Conservation (phyloP, 495 filamentous ascomycete species). For the Hypoxylon subgilvum region DNA sequence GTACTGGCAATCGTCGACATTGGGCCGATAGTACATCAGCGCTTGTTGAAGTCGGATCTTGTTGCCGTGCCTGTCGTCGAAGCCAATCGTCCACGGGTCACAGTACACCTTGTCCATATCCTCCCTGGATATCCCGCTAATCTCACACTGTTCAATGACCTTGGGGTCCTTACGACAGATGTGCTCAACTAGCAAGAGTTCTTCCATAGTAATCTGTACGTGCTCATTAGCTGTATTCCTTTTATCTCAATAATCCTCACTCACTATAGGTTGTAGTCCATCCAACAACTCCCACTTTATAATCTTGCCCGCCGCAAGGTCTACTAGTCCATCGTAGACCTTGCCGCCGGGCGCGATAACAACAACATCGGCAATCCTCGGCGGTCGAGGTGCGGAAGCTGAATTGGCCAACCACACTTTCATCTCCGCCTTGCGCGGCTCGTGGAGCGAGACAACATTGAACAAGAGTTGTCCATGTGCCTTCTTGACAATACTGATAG, state of each 20-base stretch:
- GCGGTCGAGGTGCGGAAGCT: conserved; percentile 65
- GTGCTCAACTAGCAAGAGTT: conserved; percentile 85
- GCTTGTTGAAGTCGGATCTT: conserved; percentile 86
- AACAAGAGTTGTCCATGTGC: conserved; percentile 76
- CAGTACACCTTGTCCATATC: conserved; percentile 95
- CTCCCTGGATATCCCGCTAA: conserved; percentile 81
- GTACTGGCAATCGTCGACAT: conserved; percentile 88
- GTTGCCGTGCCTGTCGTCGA: conserved; percentile 87
- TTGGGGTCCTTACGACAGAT: conserved; percentile 79
- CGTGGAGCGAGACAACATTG: conserved; percentile 87
- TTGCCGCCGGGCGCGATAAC: conserved; percentile 80
- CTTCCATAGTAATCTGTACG: conserved; percentile 87
- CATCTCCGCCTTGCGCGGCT: conserved; percentile 90
- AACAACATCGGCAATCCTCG: conserved; percentile 81
- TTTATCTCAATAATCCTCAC: conserved; percentile 17
- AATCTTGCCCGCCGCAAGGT: conserved; percentile 74
- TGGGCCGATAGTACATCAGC: conserved; percentile 92
- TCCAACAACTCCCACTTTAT: conserved; percentile 76
- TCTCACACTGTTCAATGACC: conserved; percentile 89
- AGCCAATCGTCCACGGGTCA: conserved; percentile 92
- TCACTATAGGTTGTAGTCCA: conserved; percentile 81
- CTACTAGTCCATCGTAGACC: conserved; percentile 85
- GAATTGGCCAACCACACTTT: conserved; percentile 76
- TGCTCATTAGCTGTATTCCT: conserved; percentile 19
- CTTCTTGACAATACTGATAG: conserved; percentile 71